A percentile compares a stretch with the other conserved stretches of the same genome.
Evolutionary conservation across 1,284 basidiomycete genomes (phyloP).

Genomic region (Apiotrichum mycotoxinovorans): DNA sequence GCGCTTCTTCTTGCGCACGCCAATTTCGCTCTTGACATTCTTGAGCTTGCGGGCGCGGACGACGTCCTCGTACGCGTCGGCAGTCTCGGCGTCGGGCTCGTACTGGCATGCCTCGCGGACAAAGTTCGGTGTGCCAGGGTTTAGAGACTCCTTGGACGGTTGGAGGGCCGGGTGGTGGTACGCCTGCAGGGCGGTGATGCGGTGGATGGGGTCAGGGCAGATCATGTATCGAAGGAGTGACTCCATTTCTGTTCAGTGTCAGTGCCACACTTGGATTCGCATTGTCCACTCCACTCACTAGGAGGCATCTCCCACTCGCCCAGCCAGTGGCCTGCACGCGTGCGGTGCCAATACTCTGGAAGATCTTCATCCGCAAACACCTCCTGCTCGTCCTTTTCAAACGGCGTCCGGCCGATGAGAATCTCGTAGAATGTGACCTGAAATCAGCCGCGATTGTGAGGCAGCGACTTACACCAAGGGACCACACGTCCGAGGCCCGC

Average conservation of each 20-base stretch:
- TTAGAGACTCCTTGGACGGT: conserved; percentile 23
- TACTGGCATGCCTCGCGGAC: conserved; percentile 34
- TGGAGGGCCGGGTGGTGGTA: conserved; percentile 40
- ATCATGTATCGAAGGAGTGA: conserved; percentile 44
- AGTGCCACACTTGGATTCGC: conserved; percentile 2
- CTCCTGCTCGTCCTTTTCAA: conserved; percentile 76
- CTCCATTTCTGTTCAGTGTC: conserved; percentile 31
- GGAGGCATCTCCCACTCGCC: conserved; percentile 68
- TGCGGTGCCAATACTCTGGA: conserved; percentile 76
- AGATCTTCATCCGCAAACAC: conserved; percentile 73
- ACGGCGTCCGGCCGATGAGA: conserved; percentile 82
- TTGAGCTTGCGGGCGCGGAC: conserved; percentile 10
- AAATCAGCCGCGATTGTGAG: neutral
- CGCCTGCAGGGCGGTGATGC: conserved; percentile 40
- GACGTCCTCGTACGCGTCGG: neutral
- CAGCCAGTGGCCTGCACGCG: conserved; percentile 77
- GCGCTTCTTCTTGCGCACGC: conserved; percentile 21
- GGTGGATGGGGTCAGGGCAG: conserved; percentile 36
- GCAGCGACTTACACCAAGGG: conserved; percentile 60
- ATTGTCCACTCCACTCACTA: conserved; percentile 37
- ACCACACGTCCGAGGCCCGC: conserved; percentile 87
- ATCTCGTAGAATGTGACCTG: conserved; percentile 85
- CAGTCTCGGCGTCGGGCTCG: conserved; percentile 5
- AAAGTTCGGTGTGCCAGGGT: conserved; percentile 44
- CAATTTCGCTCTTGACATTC: conserved; percentile 19